A percentile compares a stretch with the other conserved stretches of the same genome.
Conservation (phyloP, 2,329 filamentous ascomycete species). For the Cytospora leucostoma region DNA sequence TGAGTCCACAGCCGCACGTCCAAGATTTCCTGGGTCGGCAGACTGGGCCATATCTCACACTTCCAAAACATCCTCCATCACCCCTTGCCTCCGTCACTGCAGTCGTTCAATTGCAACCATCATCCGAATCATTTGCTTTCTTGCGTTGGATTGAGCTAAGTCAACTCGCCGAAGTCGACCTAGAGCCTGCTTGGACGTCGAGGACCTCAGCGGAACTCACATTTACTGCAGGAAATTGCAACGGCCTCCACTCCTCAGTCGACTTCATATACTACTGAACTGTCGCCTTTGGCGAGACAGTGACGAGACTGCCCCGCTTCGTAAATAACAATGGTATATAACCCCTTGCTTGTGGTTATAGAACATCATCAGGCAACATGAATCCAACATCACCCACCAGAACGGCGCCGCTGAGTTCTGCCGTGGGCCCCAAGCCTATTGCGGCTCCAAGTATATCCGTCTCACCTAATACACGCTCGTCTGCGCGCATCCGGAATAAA, state of each 20-base stretch:
- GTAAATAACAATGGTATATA: background rate
- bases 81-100: background rate
- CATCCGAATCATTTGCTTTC: background rate
- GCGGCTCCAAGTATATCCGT: background rate
- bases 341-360: background rate
- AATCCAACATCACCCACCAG: background rate
- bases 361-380: background rate
- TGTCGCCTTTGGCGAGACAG: background rate
- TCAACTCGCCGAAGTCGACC: background rate
- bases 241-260: background rate
- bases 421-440: background rate
- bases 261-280: background rate
- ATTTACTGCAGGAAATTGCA: background rate
- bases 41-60: too few relatives aligned
- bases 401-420: background rate
- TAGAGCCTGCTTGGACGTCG: background rate
- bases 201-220: background rate
- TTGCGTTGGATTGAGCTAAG: conserved; percentile 23
- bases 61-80: background rate
- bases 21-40: too few relatives aligned
- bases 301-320: background rate
- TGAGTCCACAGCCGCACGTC: too few relatives aligned
- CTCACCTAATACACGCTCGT: background rate
- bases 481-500: background rate
- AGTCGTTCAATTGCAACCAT: background rate